Evolutionary conservation across 768 basidiomycete genomes (phyloP).

Genomic region (Termitomyces sp.): DNA sequence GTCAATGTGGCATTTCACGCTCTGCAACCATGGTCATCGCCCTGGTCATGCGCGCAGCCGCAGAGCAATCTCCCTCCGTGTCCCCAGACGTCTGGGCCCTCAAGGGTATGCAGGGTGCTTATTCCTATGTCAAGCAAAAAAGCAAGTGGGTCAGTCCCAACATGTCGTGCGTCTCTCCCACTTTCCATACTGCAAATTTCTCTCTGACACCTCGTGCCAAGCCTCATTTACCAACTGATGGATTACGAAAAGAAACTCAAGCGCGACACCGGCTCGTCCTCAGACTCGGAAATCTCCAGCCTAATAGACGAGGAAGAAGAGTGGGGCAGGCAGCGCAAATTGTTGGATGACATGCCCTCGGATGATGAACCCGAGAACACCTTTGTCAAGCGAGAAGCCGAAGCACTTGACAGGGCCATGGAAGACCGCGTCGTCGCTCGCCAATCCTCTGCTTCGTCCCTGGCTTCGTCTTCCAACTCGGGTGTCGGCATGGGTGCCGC

Average conservation of each 20-base stretch:
- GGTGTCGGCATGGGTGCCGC: constrained; percentile 63
- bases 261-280: constrained; percentile 41
- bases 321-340: constrained; percentile 65
- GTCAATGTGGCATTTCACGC: constrained; percentile 90
- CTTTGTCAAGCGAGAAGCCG: constrained; percentile 71
- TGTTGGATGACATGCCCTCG: constrained; percentile 50
- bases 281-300: constrained; percentile 49
- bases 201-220: constrained; percentile 24
- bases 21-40: constrained; percentile 89
- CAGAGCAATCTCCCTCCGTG: constrained; percentile 55
- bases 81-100: constrained; percentile 73
- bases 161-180: constrained; percentile 68
- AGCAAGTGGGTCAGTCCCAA: constrained; percentile 87
- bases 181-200: constrained; percentile 8
- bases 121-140: constrained; percentile 85
- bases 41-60: constrained; percentile 90
- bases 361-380: constrained; percentile 52
- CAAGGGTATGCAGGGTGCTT: constrained; percentile 87
- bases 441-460: constrained; percentile 62
- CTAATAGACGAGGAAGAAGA: constrained; percentile 70
- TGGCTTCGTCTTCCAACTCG: constrained; percentile 47
- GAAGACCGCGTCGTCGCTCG: constrained; percentile 75
- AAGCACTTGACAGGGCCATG: constrained; percentile 82
- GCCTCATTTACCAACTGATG: constrained; percentile 88
- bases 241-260: constrained; percentile 82